Conservation (phyloP, 2,329 filamentous ascomycete species). For the Neofusicoccum parvum region DNA sequence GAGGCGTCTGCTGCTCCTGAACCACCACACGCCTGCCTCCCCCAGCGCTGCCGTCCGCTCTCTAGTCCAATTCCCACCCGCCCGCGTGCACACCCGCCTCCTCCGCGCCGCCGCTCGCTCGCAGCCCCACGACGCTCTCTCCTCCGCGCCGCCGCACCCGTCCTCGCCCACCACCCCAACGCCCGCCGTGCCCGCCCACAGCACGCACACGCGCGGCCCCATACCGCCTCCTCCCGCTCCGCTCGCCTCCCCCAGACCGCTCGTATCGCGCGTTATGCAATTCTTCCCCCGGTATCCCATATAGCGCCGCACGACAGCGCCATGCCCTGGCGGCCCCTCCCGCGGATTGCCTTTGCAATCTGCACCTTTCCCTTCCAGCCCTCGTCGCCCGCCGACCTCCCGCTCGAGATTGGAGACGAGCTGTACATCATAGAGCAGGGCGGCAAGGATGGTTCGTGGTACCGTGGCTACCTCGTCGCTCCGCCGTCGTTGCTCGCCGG, state of each 20-base stretch:
- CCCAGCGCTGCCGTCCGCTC: neutral
- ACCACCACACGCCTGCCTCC: neutral
- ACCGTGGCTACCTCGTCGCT: slow-evolving; percentile 91
- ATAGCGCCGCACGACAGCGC: slow-evolving; percentile 25
- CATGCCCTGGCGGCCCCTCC: slow-evolving; percentile 81
- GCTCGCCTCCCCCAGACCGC: neutral
- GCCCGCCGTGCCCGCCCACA: neutral
- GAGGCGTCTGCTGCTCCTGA: slow-evolving; percentile 3
- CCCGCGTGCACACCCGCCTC: neutral
- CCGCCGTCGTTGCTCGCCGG: slow-evolving; percentile 91
- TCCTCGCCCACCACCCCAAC: neutral
- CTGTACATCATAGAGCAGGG: slow-evolving; percentile 98
- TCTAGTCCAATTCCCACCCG: neutral
- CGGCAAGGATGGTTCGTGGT: slow-evolving; percentile 81
- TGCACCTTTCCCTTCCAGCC: slow-evolving; percentile 93
- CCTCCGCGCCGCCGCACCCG: slow-evolving; percentile 5
- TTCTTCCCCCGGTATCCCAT: slow-evolving; percentile 17
- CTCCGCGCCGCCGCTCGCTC: neutral
- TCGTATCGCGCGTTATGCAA: slow-evolving; percentile 23
- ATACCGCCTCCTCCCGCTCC: slow-evolving; percentile 1
- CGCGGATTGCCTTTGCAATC: slow-evolving; percentile 96
- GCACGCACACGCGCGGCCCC: slow-evolving; percentile 12
- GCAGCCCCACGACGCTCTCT: neutral
- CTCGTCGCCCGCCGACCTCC: slow-evolving; percentile 83
- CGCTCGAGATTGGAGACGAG: slow-evolving; percentile 96